Conservation (phyloP, 2,329 filamentous ascomycete genomes). For the Colletotrichum falcatum region DNA sequence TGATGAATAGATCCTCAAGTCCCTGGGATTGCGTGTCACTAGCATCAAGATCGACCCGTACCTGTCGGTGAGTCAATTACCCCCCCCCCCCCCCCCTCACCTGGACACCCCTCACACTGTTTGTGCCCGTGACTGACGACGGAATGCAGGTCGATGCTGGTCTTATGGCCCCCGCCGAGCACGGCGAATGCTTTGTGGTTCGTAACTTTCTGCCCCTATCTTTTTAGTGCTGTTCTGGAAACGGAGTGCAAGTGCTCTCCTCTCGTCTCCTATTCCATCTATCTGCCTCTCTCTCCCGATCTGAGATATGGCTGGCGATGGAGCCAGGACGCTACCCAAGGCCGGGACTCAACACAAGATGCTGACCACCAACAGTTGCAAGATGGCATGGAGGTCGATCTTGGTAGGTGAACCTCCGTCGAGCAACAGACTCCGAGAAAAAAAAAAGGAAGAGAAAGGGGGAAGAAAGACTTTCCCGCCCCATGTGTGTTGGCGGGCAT, state of each 20-base stretch:
- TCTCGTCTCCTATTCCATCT: not conserved
- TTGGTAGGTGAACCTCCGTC: conserved; percentile 37
- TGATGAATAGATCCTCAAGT: conserved; percentile 77
- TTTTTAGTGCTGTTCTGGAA: not conserved
- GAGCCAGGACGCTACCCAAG: not conserved
- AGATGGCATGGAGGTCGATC: conserved; percentile 42
- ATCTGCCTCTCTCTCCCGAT: not conserved
- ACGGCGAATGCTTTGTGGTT: conserved; percentile 43
- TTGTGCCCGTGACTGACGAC: conserved; percentile 20
- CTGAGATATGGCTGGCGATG: not conserved
- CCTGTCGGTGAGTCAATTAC: conserved; percentile 51
- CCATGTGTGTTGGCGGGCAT: not conserved
- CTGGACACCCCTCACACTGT: not conserved
- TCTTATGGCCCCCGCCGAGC: conserved; percentile 49
- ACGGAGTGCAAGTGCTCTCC: conserved; percentile 17
- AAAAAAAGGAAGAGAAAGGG: no score
- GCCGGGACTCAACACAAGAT: not conserved
- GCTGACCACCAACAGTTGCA: conserved; percentile 36
- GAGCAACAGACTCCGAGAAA: not conserved
- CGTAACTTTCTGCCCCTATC: conserved; percentile 13
- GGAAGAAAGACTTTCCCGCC: not conserved
- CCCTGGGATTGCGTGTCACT: conserved; percentile 79
- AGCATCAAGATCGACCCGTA: conserved; percentile 64
- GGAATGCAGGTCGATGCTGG: conserved; percentile 38
- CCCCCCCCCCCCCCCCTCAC: not conserved